Base-by-base conservation (phyloP, 176 grass and related monocot species). In the Oryza glumipatula region DNA sequence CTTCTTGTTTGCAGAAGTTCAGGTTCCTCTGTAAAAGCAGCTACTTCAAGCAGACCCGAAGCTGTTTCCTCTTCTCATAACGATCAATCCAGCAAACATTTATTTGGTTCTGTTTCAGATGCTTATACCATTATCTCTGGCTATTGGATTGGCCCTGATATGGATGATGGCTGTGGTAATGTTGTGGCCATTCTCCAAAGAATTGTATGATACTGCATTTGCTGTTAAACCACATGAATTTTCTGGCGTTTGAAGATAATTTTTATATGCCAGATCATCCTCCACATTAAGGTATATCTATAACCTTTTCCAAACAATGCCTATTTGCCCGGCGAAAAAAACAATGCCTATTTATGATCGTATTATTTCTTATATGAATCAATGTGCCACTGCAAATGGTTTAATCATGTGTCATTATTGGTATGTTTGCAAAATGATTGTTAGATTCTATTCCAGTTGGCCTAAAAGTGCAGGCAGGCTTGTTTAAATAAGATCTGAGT, bases 121-220 rank as follows among this genome's bases (percentile, higher is more conserved):
- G 23, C 17, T 61, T 28, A 9, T 36, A 11, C 67, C 14, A 43
- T 75, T 67, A 91, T 94, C 73, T 88, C 52, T 38, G 92, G 89
- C 13, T 92, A 85, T 43, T 94, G 92, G 89, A 79, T 38, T 38
- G 89, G 92, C 13, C 92, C 92, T 26, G 87, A 83, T 39, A 41
- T 68, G 33, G 87, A 94, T 76, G 92, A 94, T 80, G 92, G 89
- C 1, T 72, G 89, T 63, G 92, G 92, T 32, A 82, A 69, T 52
- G 78, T 94, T 73, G 87, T 89, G 14, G 92, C 87, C 67, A 26
- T 68, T 35, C 69, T 94, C 1, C 51, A 87, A 73, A 76, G 73
- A 76, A 73, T 84, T 10, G 0, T 2, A 19, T 91, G 54, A 91
- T 85, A 23, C 19, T 83, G 30, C 36, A 22, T 21, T 21, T 38